phyloP scores from a whole-genome alignment of 805 yeast species.

The Candida stauntonica region DNA sequence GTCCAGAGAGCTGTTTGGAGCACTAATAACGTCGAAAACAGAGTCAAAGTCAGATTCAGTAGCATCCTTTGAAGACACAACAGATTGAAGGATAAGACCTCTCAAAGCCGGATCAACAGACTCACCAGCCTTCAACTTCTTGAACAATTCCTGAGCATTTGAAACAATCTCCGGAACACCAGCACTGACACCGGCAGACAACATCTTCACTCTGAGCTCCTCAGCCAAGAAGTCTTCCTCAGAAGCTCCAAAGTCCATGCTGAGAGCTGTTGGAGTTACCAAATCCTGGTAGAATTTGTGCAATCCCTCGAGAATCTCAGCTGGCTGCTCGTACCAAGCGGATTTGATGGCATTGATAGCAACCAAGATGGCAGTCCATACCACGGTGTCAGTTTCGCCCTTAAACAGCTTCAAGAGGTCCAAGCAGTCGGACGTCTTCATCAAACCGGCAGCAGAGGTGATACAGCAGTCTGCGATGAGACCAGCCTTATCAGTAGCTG shows the following conservation, averaged over 20 bases:
- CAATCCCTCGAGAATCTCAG: slow-evolving; percentile 41
- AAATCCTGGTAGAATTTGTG: slow-evolving; percentile 47
- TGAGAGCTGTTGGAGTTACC: slow-evolving; percentile 47
- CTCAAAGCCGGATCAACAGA: slow-evolving; percentile 66
- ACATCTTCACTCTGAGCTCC: slow-evolving; percentile 60
- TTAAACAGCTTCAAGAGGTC: slow-evolving; percentile 54
- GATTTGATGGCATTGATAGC: slow-evolving; percentile 42
- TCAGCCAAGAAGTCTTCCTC: slow-evolving; percentile 55
- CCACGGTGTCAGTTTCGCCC: slow-evolving; percentile 55
- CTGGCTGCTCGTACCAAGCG: slow-evolving; percentile 51
- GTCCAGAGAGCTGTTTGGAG: slow-evolving; percentile 53
- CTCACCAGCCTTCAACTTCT: slow-evolving; percentile 44
- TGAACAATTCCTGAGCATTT: slow-evolving; percentile 41
- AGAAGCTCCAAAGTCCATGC: slow-evolving; percentile 56
- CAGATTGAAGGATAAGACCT: slow-evolving; percentile 59
- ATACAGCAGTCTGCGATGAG: slow-evolving; percentile 69
- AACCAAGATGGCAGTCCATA: slow-evolving; percentile 55
- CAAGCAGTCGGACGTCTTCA: slow-evolving; percentile 56
- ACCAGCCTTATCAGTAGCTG: slow-evolving; percentile 72
- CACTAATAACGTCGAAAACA: slow-evolving; percentile 55
- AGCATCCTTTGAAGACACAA: slow-evolving; percentile 59
- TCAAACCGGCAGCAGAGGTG: slow-evolving; percentile 63
- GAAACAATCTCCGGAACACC: slow-evolving; percentile 43
- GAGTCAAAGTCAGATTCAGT: slow-evolving; percentile 57
- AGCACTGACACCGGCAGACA: slow-evolving; percentile 52